phyloP scores from a whole-genome alignment of 306 rosid genomes.

The Ceratonia siliqua region DNA sequence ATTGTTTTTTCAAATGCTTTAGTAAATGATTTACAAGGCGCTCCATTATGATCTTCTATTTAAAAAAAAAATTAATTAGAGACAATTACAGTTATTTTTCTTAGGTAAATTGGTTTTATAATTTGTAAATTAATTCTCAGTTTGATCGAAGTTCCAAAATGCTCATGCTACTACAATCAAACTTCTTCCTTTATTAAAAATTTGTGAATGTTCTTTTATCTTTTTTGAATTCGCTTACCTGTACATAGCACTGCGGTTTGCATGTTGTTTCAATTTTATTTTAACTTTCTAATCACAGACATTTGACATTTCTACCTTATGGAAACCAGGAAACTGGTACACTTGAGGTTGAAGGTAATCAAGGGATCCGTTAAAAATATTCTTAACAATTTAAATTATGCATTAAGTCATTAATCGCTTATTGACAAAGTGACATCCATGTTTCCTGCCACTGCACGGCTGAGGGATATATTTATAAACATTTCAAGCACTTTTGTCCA shows the following conservation, averaged over 20 bases:
- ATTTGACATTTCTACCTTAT: not conserved
- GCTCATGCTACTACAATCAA: not conserved
- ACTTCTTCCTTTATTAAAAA: not conserved
- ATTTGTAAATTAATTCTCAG: too few species aligned
- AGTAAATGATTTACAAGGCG: not conserved
- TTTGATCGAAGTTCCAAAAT: not conserved
- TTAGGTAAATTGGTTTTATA: not conserved
- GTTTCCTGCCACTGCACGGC: not conserved
- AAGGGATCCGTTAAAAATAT: not conserved
- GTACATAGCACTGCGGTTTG: not conserved
- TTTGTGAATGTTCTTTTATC: not conserved
- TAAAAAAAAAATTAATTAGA: not conserved
- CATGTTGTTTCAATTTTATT: not conserved
- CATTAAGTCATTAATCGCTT: not conserved
- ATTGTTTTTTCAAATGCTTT: not conserved
- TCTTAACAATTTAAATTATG: not conserved
- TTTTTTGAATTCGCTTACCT: not conserved
- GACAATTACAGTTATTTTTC: not conserved
- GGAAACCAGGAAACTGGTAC: not conserved
- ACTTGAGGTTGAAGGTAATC: not conserved
- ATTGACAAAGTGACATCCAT: not conserved
- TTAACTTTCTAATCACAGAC: not conserved
- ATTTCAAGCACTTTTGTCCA: not conserved
- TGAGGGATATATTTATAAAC: too few species aligned
- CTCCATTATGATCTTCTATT: not conserved